These are phyloP conservation scores for Plenodomus lindquistii DNA, from an alignment of 2,329 filamentous ascomycete species.

Conservation along the genomic window DNA sequence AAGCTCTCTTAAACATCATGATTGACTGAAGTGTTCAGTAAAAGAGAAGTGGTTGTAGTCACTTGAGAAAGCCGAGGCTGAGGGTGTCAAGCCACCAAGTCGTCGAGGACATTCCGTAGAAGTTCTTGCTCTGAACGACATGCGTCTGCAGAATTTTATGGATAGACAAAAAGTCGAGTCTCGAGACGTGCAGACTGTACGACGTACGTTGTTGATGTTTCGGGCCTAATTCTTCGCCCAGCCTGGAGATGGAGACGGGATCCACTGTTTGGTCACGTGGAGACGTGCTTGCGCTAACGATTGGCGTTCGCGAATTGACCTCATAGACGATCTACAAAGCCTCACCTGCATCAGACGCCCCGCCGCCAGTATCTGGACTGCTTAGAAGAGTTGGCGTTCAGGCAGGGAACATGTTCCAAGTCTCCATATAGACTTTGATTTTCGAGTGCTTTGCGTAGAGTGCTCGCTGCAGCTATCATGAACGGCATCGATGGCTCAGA, in stretches of 20 bases:
- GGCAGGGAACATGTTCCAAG: neutral
- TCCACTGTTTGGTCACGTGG: slow-evolving; percentile 18
- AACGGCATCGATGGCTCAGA: slow-evolving; percentile 66
- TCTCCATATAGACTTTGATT: neutral
- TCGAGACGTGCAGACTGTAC: neutral
- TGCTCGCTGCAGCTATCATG: slow-evolving; percentile 49
- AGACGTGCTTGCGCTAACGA: slow-evolving; percentile 6
- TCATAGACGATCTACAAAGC: slow-evolving; percentile 1
- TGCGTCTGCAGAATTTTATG: no score
- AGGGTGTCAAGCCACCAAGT: neutral
- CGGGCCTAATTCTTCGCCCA: neutral
- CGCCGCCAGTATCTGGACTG: no score
- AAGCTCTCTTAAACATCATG: no score
- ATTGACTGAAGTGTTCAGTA: neutral
- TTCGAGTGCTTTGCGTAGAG: neutral
- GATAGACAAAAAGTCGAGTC: neutral
- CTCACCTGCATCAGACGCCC: neutral
- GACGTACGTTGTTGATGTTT: neutral
- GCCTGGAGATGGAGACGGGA: no score
- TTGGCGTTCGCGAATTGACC: slow-evolving; percentile 15
- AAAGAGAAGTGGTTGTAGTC: neutral
- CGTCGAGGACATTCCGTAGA: neutral
- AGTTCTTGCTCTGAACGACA: no score
- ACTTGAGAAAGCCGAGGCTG: neutral
- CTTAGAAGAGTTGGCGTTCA: neutral